Base-by-base conservation (phyloP, 306 rosid genomes). In the Dalbergia cultrata region DNA sequence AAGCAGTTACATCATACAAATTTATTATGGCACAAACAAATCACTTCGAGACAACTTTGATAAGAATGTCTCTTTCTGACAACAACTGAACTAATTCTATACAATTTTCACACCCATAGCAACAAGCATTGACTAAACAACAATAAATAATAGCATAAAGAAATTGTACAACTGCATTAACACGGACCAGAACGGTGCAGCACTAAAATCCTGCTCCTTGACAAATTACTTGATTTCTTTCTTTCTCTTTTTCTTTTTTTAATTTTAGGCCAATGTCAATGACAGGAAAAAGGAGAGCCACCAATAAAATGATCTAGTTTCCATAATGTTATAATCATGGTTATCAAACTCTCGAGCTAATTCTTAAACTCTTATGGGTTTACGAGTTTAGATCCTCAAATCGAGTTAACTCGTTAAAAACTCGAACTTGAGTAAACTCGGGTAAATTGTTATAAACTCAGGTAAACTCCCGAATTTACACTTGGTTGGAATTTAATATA, bases 1-100 rank as follows among this genome's bases (percentile, higher is more conserved):
- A 64, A 45, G 62, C 74, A 63, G 68, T 74, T 74, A 54, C 49
- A 67, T 21, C 7, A 65, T 54, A 79, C 34, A 37, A 45, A 41
- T 54, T 78, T 62, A 26, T n/a, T 60, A 67, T 52, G 78, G 75
- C 31, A 77, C 34, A 60, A 19, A 52, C 58, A 19, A 63, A 76
- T 65, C 64, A 66, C 17, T 45, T 16, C 69, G 35, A 60, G 41
- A 49, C 64, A 72, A 76, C 61, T 72, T 81, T 60, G 52, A 57
- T 34, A 62, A 31, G 18, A 49, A 49, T 49, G 43, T 53, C 21
- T 61, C 21, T 44, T n/a, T 57, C 54, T 13, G 16, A 76, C 44
- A 31, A 71, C 21, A 31, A 71, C 21, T 70, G 61, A 61, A 22
- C 63, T 65, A 52, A 63, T n/a, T 54, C 8, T 58, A 64, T 53